Conservation (phyloP, 306 rosid genomes). For the Citrullus amarus region DNA sequence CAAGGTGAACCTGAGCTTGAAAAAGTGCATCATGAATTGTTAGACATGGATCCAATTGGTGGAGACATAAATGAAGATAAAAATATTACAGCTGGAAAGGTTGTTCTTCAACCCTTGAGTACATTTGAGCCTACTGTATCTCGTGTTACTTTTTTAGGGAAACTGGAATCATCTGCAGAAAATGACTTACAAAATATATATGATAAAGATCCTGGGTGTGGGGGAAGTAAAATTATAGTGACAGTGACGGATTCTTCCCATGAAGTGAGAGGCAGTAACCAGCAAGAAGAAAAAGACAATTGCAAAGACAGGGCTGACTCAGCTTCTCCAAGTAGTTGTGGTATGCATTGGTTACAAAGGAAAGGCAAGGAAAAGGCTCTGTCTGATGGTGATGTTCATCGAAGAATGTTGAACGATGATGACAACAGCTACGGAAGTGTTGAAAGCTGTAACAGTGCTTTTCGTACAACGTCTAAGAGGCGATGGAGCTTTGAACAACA, state of each 20-base stretch:
- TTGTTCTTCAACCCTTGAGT: conserved; percentile 12
- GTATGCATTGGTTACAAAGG: conserved; percentile 17
- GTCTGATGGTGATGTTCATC: conserved; percentile 30
- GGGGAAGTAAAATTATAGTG: conserved; percentile 13
- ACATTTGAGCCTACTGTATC: conserved; percentile 1
- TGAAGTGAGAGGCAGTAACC: conserved; percentile 16
- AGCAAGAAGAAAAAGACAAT: conserved; percentile 17
- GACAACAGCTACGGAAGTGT: conserved; percentile 38
- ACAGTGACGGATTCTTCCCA: conserved; percentile 13
- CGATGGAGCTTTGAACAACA: conserved; percentile 43
- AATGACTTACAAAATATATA: conserved; percentile 33
- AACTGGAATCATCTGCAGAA: conserved; percentile 39
- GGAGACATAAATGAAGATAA: conserved; percentile 19
- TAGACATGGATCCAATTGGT: conserved; percentile 14
- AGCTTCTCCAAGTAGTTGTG: conserved; percentile 35
- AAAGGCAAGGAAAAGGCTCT: conserved; percentile 51
- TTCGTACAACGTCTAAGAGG: conserved; percentile 31
- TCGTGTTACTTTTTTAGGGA: conserved; percentile 16
- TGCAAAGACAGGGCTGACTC: conserved; percentile 15
- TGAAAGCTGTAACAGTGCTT: conserved; percentile 46
- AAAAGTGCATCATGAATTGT: conserved; percentile 17
- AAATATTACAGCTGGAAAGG: conserved; percentile 16
- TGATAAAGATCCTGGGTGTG: conserved; percentile 18
- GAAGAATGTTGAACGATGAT: conserved; percentile 30
- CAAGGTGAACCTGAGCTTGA: conserved; percentile 23